Conservation (phyloP, 2,329 filamentous ascomycete genomes). For the Alternaria sp. region DNA sequence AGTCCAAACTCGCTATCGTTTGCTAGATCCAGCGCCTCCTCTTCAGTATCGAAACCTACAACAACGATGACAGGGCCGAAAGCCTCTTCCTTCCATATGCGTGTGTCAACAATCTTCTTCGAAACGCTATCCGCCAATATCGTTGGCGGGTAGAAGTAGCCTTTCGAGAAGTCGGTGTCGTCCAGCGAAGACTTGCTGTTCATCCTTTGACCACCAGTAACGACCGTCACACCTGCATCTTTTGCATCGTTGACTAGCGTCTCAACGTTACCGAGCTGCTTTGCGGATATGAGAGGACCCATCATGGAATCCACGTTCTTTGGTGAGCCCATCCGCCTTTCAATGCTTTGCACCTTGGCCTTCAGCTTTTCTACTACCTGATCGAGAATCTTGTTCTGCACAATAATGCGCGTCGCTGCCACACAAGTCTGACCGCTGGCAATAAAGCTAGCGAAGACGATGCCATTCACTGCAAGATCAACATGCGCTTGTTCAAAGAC, state of each 20-base stretch:
- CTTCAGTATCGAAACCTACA: conserved; percentile 57
- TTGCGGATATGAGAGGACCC: conserved; percentile 69
- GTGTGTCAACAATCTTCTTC: conserved; percentile 45
- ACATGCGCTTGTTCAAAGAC: conserved; percentile 49
- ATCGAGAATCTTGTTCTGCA: conserved; percentile 56
- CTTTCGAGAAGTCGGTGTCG: conserved; percentile 60
- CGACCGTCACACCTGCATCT: conserved; percentile 50
- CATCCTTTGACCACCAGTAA: conserved; percentile 61
- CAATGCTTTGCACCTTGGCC: conserved; percentile 60
- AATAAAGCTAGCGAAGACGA: conserved; percentile 57
- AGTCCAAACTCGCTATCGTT: conserved; percentile 62
- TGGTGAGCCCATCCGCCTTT: conserved; percentile 65
- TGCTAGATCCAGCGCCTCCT: conserved; percentile 57
- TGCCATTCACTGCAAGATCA: conserved; percentile 50
- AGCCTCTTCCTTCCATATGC: conserved; percentile 57
- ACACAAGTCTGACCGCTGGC: conserved; percentile 66
- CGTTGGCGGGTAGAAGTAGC: conserved; percentile 61
- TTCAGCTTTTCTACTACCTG: conserved; percentile 52
- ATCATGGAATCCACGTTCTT: conserved; percentile 67
- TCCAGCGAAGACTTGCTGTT: conserved; percentile 60
- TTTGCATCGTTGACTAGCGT: conserved; percentile 49
- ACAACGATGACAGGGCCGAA: conserved; percentile 63
- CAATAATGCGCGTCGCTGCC: conserved; percentile 63
- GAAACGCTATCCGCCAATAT: conserved; percentile 45
- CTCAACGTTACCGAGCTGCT: conserved; percentile 53